phyloP scores from a whole-genome alignment of 1,139 yeast species.

The Suhomyces taliae region DNA sequence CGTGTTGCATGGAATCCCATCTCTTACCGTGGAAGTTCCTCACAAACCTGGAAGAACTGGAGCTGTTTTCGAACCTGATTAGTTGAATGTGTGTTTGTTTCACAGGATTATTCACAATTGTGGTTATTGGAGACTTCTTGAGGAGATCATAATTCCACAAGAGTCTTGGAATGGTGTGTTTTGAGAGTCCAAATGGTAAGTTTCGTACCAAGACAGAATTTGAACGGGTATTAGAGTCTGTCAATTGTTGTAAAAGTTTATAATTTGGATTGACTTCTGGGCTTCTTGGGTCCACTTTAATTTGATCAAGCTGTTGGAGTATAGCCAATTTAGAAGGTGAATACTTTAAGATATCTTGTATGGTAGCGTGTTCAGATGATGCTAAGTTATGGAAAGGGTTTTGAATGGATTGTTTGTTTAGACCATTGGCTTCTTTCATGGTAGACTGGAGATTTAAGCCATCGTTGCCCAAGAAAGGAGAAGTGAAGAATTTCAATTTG shows the following conservation, averaged over 20 bases:
- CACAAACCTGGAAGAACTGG: constrained; percentile 54
- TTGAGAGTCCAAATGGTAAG: constrained; percentile 42
- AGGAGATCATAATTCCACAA: constrained; percentile 45
- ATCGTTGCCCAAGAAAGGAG: constrained; percentile 25
- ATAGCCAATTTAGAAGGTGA: constrained; percentile 12
- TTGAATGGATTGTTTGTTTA: constrained; percentile 4
- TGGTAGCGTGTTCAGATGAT: constrained; percentile 6
- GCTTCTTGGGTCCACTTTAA: constrained; percentile 2
- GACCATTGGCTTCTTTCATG: constrained; percentile 2
- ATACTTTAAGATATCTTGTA: constrained; percentile 15
- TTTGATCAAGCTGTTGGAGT: constrained; percentile 7
- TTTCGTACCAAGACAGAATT: constrained; percentile 37
- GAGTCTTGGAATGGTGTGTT: constrained; percentile 29
- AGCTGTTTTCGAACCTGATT: constrained; percentile 47
- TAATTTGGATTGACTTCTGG: constrained; percentile 13
- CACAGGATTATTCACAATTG: constrained; percentile 28
- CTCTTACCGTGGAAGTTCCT: constrained; percentile 53
- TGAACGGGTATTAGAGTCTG: constrained; percentile 16
- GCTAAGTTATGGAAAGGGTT: constrained; percentile 9
- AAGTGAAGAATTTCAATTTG: constrained; percentile 25
- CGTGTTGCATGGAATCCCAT: constrained; percentile 36
- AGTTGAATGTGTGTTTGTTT: constrained; percentile 32
- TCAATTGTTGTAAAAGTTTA: constrained; percentile 13
- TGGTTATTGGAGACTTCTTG: constrained; percentile 19
- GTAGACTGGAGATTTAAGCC: constrained; percentile 1